phyloP scores from a whole-genome alignment of 2,329 filamentous ascomycete genomes.

The Paramyrothecium roridum region DNA sequence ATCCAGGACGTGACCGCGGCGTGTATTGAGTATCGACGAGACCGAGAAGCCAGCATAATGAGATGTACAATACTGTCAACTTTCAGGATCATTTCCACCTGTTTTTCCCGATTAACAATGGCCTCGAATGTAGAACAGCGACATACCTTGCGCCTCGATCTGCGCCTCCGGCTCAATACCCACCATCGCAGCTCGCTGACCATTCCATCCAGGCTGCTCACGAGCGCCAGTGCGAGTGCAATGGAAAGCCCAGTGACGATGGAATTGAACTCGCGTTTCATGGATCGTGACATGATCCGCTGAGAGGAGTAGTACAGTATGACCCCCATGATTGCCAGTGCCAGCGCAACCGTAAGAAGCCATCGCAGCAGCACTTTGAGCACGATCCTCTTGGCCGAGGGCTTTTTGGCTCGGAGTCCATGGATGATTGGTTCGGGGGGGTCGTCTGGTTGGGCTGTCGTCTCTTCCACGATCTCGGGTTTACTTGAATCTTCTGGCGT shows the following conservation, averaged over 20 bases:
- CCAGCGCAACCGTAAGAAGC: slow-evolving; percentile 11
- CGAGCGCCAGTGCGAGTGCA: slow-evolving; percentile 36
- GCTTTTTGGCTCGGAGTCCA: not conserved
- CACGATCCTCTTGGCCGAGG: not conserved
- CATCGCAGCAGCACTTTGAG: slow-evolving; percentile 8
- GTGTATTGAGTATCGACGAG: slow-evolving; percentile 11
- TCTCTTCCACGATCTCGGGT: too few relatives aligned
- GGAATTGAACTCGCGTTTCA: slow-evolving; percentile 39
- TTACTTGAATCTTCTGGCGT: too few relatives aligned
- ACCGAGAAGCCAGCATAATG: slow-evolving; percentile 11
- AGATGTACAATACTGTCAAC: slow-evolving; percentile 16
- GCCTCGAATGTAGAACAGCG: not conserved
- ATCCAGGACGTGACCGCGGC: slow-evolving; percentile 13
- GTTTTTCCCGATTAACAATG: not conserved
- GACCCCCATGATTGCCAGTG: slow-evolving; percentile 12
- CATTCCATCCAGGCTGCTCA: slow-evolving; percentile 39
- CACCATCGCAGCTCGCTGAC: slow-evolving; percentile 43
- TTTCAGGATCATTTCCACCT: slow-evolving; percentile 15
- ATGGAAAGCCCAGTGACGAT: slow-evolving; percentile 42
- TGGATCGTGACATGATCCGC: slow-evolving; percentile 12
- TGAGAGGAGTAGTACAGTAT: slow-evolving; percentile 10
- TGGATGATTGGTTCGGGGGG: not conserved
- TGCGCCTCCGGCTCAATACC: slow-evolving; percentile 32
- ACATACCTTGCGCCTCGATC: slow-evolving; percentile 35
- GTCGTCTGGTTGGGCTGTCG: too few relatives aligned